Base-by-base conservation (phyloP, 345 rosid species). In the Eucalyptus brandiana region DNA sequence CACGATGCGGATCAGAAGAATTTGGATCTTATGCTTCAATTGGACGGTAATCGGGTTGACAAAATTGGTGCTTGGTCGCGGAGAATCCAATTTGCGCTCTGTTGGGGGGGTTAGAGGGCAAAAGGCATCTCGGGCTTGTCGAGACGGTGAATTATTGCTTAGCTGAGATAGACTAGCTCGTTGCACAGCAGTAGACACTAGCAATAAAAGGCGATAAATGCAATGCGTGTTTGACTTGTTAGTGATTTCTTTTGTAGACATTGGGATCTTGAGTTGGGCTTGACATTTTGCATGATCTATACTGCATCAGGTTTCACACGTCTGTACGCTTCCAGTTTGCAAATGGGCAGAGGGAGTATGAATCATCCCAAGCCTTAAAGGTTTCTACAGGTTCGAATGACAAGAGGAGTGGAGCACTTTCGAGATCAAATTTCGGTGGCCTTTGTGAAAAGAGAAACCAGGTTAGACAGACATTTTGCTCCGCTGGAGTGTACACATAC, bases 401-500 rank as follows among this genome's bases (percentile, higher is more conserved):
- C 85, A 88, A 88, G 80, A 86, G 60, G 45, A 87, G 86, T 58
- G 86, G 85, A 58, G 50, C 85, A n/a, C 51, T 28, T 45, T 87
- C 88, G 83, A 88, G 90, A 54, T 89, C 89, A 69, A 47, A 81
- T 87, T 81, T 34, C 28, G 37, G 21, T 65, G 49, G 89, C 80
- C 54, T 88, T 7, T 87, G 83, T 89, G 86, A 87, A 87, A 93
- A 90, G 93, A 92, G 93, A 91, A 93, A 92, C 88, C 87, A 89
- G 42, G 48, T 86, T 58, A 92, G 92, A 67, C 94, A 91, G 91
- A 88, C 93, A 47, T 81, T 87, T 90, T 92, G 92, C 65, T 88
- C 95, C 4, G 51, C 93, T 48, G 95, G 95, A 90, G 93, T 87
- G 60, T 72, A 60, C 86, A 85, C 94, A 14, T 91, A 80, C 67